Evolutionary conservation across 1,284 basidiomycete species (phyloP).

Genomic region (Trichosporon faecale): DNA sequence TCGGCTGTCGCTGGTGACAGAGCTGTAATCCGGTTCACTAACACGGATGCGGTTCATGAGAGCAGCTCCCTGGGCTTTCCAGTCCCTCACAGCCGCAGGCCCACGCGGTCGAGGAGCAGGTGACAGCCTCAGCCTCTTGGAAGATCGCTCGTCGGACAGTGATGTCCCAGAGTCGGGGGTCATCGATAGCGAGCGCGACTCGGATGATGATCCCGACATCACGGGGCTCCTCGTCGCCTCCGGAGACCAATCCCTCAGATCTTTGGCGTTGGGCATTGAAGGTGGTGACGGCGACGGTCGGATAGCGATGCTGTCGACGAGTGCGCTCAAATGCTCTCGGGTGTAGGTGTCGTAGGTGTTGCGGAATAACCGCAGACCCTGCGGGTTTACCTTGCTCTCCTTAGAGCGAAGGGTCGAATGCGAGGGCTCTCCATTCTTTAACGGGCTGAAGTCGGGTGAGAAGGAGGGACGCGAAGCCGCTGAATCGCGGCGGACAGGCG

Average conservation of each 20-base stretch:
- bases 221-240: slow-evolving; percentile 11
- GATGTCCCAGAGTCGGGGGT: slow-evolving; percentile 21
- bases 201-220: slow-evolving; percentile 9
- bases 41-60: slow-evolving; percentile 48
- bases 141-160: slow-evolving; percentile 32
- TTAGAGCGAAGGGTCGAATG: slow-evolving; percentile 33
- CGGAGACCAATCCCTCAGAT: slow-evolving; percentile 32
- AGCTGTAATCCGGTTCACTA: slow-evolving; percentile 36
- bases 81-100: slow-evolving; percentile 27
- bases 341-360: slow-evolving; percentile 88
- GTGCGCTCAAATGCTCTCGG: slow-evolving; percentile 80
- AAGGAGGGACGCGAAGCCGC: not conserved
- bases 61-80: slow-evolving; percentile 41
- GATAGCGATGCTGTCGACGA: slow-evolving; percentile 82
- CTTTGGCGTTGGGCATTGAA: slow-evolving; percentile 16
- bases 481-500: slow-evolving; percentile 50
- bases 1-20: slow-evolving; percentile 35
- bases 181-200: slow-evolving; percentile 8
- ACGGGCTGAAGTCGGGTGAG: slow-evolving; percentile 20
- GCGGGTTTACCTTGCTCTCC: not conserved
- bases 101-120: slow-evolving; percentile 27
- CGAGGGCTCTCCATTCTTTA: slow-evolving; percentile 31
- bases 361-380: slow-evolving; percentile 75
- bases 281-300: slow-evolving; percentile 63
- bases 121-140: slow-evolving; percentile 38